These are phyloP conservation scores for Sporisorium exsertum DNA, from an alignment of 1,284 basidiomycete species.

Conservation along the genomic window DNA sequence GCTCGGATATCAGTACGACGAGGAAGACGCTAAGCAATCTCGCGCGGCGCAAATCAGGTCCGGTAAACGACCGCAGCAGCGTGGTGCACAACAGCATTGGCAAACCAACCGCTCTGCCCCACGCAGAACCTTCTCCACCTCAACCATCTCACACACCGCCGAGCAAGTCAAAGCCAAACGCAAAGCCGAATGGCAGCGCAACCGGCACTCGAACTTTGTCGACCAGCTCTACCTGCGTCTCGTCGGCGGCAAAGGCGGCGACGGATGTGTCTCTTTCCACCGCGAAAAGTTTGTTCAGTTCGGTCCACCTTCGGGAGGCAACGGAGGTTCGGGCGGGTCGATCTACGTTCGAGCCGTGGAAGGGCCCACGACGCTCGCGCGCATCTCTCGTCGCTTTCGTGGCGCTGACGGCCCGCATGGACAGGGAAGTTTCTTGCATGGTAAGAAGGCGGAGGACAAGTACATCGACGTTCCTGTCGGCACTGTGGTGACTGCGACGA, in stretches of 20 bases:
- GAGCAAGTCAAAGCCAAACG: slow-evolving; percentile 41
- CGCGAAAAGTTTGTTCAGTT: slow-evolving; percentile 67
- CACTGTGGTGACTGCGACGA: slow-evolving; percentile 61
- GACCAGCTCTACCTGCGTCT: slow-evolving; percentile 58
- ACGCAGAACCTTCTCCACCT: slow-evolving; percentile 17
- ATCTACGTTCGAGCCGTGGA: slow-evolving; percentile 61
- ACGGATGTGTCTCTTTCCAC: slow-evolving; percentile 67
- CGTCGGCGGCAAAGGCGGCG: slow-evolving; percentile 64
- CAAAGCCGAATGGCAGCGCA: slow-evolving; percentile 61
- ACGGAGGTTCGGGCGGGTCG: slow-evolving; percentile 63
- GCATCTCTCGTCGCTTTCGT: slow-evolving; percentile 51
- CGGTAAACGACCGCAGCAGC: background rate
- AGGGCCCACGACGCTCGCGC: slow-evolving; percentile 57
- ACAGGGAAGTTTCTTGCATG: slow-evolving; percentile 62
- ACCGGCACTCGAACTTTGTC: slow-evolving; percentile 59
- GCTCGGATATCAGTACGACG: background rate
- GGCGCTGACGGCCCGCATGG: slow-evolving; percentile 64
- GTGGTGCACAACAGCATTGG: background rate
- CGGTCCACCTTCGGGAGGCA: slow-evolving; percentile 67
- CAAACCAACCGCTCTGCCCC: slow-evolving; percentile 6
- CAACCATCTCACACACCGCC: slow-evolving; percentile 1
- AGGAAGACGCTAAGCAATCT: background rate
- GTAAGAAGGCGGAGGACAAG: slow-evolving; percentile 54
- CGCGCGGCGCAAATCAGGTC: background rate
- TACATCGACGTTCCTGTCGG: slow-evolving; percentile 66